A percentile compares a stretch with the other conserved stretches of the same genome.
Conservation (phyloP, 129 eudicot genomes). For the Saposhnikovia divaricata region DNA sequence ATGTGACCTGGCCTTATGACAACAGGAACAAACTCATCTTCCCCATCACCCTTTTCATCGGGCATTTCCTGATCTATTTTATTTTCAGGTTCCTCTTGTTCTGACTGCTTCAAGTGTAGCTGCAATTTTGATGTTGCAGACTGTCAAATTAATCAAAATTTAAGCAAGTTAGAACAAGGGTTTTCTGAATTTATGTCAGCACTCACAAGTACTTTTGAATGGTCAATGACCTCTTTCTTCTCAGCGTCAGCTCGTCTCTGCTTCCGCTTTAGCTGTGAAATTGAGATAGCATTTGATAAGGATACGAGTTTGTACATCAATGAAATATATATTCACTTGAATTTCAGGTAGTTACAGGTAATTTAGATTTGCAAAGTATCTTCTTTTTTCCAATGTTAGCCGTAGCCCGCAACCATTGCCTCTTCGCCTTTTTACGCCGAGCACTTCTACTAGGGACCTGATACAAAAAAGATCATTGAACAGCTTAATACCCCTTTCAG, state of each 20-base stretch:
- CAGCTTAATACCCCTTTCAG: background rate
- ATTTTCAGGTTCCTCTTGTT: conserved; percentile 13
- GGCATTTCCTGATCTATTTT: background rate
- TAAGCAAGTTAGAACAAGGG: background rate
- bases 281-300: background rate
- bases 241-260: conserved; percentile 17
- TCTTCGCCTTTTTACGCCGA: conserved; percentile 63
- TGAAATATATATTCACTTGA: background rate
- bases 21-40: conserved; percentile 50
- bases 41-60: conserved; percentile 7
- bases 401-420: conserved; percentile 55
- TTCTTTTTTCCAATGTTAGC: conserved; percentile 41
- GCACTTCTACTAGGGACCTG: conserved; percentile 87
- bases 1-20: conserved; percentile 86
- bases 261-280: conserved; percentile 23
- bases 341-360: conserved; percentile 26
- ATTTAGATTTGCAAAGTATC: conserved; percentile 22
- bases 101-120: conserved; percentile 47
- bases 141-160: background rate
- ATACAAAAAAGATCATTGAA: background rate
- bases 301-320: background rate
- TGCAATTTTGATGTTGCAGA: conserved; percentile 27
- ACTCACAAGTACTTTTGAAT: conserved; percentile 43
- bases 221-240: conserved; percentile 19
- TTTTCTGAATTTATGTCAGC: background rate